These are phyloP conservation scores for Citropsis articulata DNA, from an alignment of 345 rosid genomes.

Conservation along the genomic window DNA sequence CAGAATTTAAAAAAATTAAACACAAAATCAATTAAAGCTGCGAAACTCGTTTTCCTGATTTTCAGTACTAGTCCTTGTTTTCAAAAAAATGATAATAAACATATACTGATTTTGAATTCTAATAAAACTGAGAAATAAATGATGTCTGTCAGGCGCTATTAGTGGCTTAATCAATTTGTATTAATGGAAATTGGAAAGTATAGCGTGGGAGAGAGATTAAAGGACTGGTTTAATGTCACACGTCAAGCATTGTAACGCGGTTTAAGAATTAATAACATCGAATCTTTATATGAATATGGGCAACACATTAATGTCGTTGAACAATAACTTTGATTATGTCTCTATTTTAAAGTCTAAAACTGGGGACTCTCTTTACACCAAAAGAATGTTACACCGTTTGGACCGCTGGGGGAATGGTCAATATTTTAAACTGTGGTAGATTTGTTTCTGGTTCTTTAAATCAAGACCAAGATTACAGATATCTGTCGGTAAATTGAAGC, in stretches of 20 bases:
- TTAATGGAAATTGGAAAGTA: background rate
- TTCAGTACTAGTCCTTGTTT: background rate
- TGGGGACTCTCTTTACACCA: slow-evolving; percentile 29
- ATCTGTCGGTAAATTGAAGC: background rate
- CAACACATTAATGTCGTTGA: slow-evolving; percentile 19
- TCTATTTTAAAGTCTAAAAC: background rate
- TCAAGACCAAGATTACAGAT: background rate
- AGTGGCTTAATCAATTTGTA: background rate
- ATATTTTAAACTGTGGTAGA: slow-evolving; percentile 22
- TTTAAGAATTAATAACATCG: background rate
- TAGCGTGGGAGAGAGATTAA: background rate
- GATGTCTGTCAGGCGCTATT: background rate
- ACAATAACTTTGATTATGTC: background rate
- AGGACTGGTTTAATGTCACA: slow-evolving; percentile 8
- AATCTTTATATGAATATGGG: slow-evolving; percentile 20
- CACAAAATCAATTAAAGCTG: background rate
- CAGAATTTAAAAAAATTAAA: background rate
- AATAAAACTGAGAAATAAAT: background rate
- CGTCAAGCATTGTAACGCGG: background rate
- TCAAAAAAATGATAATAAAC: background rate
- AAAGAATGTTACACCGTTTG: slow-evolving; percentile 19
- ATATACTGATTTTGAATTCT: background rate
- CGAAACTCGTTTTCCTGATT: background rate
- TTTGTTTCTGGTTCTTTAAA: background rate
- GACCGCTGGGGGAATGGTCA: background rate